Conservation (phyloP, 2,329 filamentous ascomycete species). For the Botryotinia calthae region DNA sequence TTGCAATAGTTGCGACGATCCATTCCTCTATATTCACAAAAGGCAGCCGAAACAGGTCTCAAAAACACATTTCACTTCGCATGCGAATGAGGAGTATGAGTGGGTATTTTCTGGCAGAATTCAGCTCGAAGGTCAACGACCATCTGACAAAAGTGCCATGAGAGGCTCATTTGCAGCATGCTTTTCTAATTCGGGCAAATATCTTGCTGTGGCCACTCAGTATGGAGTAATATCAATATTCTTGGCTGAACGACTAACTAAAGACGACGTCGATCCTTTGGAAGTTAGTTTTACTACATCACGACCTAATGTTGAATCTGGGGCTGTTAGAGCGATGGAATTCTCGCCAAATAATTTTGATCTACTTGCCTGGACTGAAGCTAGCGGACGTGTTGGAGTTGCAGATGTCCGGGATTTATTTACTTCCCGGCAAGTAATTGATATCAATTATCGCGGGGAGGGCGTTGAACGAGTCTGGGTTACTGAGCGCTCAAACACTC, state of each 20-base stretch:
- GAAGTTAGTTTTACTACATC: slow-evolving; percentile 77
- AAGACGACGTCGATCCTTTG: slow-evolving; percentile 55
- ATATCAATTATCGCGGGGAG: slow-evolving; percentile 57
- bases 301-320: slow-evolving; percentile 51
- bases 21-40: slow-evolving; percentile 79
- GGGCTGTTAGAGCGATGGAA: slow-evolving; percentile 85
- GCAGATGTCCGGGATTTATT: slow-evolving; percentile 70
- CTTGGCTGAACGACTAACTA: slow-evolving; percentile 51
- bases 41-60: slow-evolving; percentile 40
- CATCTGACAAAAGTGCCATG: slow-evolving; percentile 53
- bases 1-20: slow-evolving; percentile 58
- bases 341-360: slow-evolving; percentile 91
- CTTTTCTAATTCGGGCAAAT: slow-evolving; percentile 69
- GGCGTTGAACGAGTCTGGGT: slow-evolving; percentile 42
- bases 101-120: slow-evolving; percentile 54
- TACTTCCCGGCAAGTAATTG: slow-evolving; percentile 64
- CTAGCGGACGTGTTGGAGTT: slow-evolving; percentile 72
- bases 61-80: slow-evolving; percentile 28
- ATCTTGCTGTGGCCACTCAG: slow-evolving; percentile 76
- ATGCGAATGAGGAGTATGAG: slow-evolving; percentile 40
- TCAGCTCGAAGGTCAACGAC: slow-evolving; percentile 56
- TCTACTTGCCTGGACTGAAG: slow-evolving; percentile 90
- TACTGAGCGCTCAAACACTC: slow-evolving; percentile 30
- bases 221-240: slow-evolving; percentile 78
- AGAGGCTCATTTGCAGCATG: slow-evolving; percentile 74